These are phyloP conservation scores for Plasmopara viticola DNA, from an alignment of 352 stramenopile genomes.

Conservation along the genomic window DNA sequence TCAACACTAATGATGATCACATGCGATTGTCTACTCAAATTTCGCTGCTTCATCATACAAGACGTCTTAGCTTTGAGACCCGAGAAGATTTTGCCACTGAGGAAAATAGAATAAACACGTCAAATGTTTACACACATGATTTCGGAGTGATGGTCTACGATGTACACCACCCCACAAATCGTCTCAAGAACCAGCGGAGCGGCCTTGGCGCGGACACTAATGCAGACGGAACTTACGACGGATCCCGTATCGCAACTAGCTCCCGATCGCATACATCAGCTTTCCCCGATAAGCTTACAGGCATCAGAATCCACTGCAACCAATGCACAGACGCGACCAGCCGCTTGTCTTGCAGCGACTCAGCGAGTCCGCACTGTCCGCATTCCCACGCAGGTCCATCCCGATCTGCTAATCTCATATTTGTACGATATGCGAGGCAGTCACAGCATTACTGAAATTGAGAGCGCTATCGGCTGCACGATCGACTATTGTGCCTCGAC, in stretches of 20 bases:
- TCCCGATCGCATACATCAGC: background rate
- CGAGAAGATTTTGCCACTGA: too few relatives aligned
- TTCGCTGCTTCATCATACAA: too few relatives aligned
- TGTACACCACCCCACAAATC: too few relatives aligned
- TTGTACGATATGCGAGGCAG: conserved; percentile 49
- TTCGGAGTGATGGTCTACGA: too few relatives aligned
- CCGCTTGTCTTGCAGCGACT: background rate
- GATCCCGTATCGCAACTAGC: conserved; percentile 2
- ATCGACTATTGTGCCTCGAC: conserved; percentile 66
- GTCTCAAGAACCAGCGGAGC: too few relatives aligned
- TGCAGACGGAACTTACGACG: background rate
- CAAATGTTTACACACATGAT: too few relatives aligned
- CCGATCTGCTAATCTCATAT: conserved; percentile 51
- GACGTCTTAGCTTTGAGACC: too few relatives aligned
- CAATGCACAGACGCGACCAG: conserved; percentile 1
- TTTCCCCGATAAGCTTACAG: background rate
- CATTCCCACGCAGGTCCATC: conserved; percentile 41
- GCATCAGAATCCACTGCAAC: background rate
- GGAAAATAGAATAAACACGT: too few relatives aligned
- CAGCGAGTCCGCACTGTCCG: conserved; percentile 57
- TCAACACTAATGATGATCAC: too few relatives aligned
- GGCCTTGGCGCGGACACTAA: too few relatives aligned
- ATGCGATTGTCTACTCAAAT: too few relatives aligned
- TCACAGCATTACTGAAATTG: conserved; percentile 47
- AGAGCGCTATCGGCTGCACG: conserved; percentile 36